Conservation (phyloP, 2,329 filamentous ascomycete genomes). For the Colletotrichum filicis region DNA sequence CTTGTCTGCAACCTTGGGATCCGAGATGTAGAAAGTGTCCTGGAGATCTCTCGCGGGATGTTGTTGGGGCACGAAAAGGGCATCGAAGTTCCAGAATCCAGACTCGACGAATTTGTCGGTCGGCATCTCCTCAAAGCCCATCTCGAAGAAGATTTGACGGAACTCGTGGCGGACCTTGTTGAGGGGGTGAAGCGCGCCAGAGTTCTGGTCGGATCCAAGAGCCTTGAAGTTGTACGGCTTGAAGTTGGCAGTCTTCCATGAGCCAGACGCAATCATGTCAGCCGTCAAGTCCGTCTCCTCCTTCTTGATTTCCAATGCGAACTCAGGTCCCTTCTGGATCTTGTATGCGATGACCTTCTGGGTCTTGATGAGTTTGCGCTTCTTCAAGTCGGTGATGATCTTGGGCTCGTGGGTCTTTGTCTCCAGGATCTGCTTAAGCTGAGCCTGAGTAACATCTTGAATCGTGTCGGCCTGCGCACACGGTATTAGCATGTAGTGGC, state of each 20-base stretch:
- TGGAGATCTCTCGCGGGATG: constrained; percentile 97
- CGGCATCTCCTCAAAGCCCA: constrained; percentile 99
- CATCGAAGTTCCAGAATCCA: constrained; percentile 79
- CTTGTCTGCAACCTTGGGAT: constrained; percentile 80
- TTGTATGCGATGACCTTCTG: constrained; percentile 88
- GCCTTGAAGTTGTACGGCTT: constrained; percentile 87
- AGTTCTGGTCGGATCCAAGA: constrained; percentile 69
- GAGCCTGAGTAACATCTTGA: constrained; percentile 80
- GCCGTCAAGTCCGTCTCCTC: constrained; percentile 96
- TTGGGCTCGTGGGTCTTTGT: constrained; percentile 80
- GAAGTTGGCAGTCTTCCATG: constrained; percentile 93
- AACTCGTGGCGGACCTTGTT: constrained; percentile 98
- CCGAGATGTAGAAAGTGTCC: constrained; percentile 98
- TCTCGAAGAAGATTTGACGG: constrained; percentile 98
- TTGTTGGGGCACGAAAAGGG: constrained; percentile 60
- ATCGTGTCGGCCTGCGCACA: constrained; percentile 73
- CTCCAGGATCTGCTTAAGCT: constrained; percentile 78
- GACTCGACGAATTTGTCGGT: constrained; percentile 94
- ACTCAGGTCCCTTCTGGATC: constrained; percentile 87
- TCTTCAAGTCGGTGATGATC: constrained; percentile 83
- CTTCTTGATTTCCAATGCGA: constrained; percentile 86
- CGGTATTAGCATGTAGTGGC: constrained; percentile 17
- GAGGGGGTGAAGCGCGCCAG: constrained; percentile 74
- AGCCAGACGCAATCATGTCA: constrained; percentile 88
- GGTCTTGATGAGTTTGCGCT: constrained; percentile 87